phyloP scores from a whole-genome alignment of 139 green algal species.

The Asterochloris sp. region DNA sequence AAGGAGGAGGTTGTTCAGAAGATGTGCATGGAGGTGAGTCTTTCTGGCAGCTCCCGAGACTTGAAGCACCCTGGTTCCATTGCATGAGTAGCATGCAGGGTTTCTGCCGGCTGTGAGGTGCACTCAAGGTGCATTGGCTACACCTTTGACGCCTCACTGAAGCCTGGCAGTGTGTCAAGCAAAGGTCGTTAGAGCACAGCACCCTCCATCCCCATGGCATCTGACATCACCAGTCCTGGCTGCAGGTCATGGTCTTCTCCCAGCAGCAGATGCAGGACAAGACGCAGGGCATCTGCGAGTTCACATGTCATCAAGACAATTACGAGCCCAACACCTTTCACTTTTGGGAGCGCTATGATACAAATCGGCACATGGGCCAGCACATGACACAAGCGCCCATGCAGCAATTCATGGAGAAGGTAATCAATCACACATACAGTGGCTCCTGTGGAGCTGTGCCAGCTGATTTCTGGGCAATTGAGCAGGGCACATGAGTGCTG shows the following conservation, averaged over 20 bases:
- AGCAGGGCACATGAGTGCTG: not conserved
- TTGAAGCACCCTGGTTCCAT: not conserved
- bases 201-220: too few relatives aligned
- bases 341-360: slow-evolving; percentile 73
- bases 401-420: slow-evolving; percentile 52
- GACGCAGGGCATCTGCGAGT: slow-evolving; percentile 48
- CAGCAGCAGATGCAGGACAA: slow-evolving; percentile 25
- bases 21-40: slow-evolving; percentile 32
- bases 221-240: too few relatives aligned
- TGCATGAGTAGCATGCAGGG: not conserved
- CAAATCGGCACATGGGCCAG: slow-evolving; percentile 41
- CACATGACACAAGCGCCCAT: slow-evolving; percentile 48
- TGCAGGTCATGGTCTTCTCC: slow-evolving; percentile 38
- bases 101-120: not conserved
- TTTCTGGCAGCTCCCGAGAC: not conserved
- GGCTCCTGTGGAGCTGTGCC: not conserved
- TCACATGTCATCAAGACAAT: slow-evolving; percentile 34
- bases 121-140: not conserved
- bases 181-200: too few relatives aligned
- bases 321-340: slow-evolving; percentile 58
- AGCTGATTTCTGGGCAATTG: not conserved
- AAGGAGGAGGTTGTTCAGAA: slow-evolving; percentile 35
- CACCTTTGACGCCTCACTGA: too few relatives aligned
- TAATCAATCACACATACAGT: slow-evolving; percentile 14
- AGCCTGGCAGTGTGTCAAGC: too few relatives aligned